Percentiles rank a stretch among this genome's conserved stretches.
These are phyloP conservation scores for Pseudogymnoascus sp. DNA, from an alignment of 2,329 filamentous ascomycete genomes.

Conservation along the genomic window DNA sequence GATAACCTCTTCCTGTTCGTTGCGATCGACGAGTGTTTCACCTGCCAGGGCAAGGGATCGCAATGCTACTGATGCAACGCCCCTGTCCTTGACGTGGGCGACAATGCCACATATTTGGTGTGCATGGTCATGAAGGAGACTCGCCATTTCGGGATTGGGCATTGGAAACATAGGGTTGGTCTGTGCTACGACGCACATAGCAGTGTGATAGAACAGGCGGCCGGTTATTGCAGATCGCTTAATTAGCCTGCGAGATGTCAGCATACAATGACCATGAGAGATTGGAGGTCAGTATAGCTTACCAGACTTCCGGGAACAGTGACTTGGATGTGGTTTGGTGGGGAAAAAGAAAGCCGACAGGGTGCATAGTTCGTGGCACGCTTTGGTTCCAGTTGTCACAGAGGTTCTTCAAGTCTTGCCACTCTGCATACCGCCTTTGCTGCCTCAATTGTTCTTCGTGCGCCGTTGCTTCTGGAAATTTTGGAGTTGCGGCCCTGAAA, in stretches of 20 bases:
- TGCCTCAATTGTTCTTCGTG: conserved; percentile 57
- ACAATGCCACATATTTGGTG: conserved; percentile 85
- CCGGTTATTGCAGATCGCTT: conserved; percentile 76
- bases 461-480: conserved; percentile 50
- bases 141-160: conserved; percentile 50
- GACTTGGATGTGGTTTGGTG: conserved; percentile 62
- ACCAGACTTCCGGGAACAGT: conserved; percentile 81
- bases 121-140: conserved; percentile 65
- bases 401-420: conserved; percentile 71
- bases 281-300: conserved; percentile 27
- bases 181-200: conserved; percentile 72
- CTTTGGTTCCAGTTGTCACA: conserved; percentile 75
- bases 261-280: conserved; percentile 14
- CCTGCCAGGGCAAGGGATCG: conserved; percentile 73
- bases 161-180: conserved; percentile 59
- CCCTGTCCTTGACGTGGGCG: conserved; percentile 73
- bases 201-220: conserved; percentile 81
- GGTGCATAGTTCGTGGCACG: conserved; percentile 79
- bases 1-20: conserved; percentile 76
- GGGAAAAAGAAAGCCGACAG: conserved; percentile 68
- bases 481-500: conserved; percentile 65
- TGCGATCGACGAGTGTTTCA: conserved; percentile 57
- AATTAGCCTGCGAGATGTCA: conserved; percentile 55
- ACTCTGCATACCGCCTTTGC: conserved; percentile 63
- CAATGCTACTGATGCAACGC: conserved; percentile 70